Percentiles rank a stretch among this genome's conserved stretches.
phyloP scores from a whole-genome alignment of 331 rosid species.

The Rhamnella rubrinervis region DNA sequence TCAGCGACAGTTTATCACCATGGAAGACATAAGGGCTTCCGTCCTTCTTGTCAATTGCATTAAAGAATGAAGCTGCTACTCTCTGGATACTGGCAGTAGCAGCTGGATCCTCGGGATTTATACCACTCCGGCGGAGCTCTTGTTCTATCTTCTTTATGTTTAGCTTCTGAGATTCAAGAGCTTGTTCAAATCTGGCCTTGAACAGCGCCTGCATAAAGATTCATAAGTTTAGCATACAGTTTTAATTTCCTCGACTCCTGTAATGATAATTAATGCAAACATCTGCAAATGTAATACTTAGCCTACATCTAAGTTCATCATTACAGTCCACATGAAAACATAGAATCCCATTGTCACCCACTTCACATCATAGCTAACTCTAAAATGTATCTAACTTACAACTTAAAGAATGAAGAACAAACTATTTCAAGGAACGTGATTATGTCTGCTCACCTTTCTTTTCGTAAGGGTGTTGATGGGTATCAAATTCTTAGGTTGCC shows the following conservation, averaged over 20 bases:
- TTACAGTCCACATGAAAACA: background rate
- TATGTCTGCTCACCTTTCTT: constrained; percentile 67
- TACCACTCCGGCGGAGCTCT: constrained; percentile 85
- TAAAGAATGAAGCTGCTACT: constrained; percentile 94
- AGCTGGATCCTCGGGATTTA: constrained; percentile 95
- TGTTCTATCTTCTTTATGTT: constrained; percentile 93
- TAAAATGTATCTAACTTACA: background rate
- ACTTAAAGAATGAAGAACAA: background rate
- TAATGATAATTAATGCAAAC: background rate
- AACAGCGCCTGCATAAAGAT: constrained; percentile 72
- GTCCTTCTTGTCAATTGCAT: constrained; percentile 88
- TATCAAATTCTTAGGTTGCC: constrained; percentile 93
- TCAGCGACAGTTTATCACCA: constrained; percentile 40
- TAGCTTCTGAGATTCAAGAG: constrained; percentile 94
- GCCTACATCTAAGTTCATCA: background rate
- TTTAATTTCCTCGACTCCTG: background rate
- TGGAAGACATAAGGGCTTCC: constrained; percentile 87
- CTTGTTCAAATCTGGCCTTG: constrained; percentile 99
- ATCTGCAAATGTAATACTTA: too few relatives aligned
- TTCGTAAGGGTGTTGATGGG: constrained; percentile 97
- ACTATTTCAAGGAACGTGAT: background rate
- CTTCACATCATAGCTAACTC: background rate
- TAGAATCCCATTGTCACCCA: background rate
- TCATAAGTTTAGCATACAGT: constrained; percentile 4
- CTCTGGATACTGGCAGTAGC: constrained; percentile 96